phyloP scores from a whole-genome alignment of 345 rosid species.

The Linum usitatissimum region DNA sequence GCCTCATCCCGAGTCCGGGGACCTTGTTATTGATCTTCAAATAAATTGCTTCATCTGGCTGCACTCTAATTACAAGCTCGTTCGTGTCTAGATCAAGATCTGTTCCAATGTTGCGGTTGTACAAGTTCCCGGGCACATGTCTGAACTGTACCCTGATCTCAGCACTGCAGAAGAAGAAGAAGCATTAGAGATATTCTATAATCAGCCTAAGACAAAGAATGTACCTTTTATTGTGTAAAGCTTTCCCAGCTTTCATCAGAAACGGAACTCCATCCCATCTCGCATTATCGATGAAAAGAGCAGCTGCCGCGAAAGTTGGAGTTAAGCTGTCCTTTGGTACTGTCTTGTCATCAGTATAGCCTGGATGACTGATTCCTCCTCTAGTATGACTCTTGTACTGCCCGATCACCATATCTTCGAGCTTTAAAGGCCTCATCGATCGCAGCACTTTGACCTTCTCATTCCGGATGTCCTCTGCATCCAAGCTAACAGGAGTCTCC shows the following conservation, averaged over 20 bases:
- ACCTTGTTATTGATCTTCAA: slow-evolving; percentile 96
- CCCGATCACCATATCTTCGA: slow-evolving; percentile 75
- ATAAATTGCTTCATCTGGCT: slow-evolving; percentile 95
- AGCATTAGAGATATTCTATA: background rate
- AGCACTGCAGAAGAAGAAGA: slow-evolving; percentile 38
- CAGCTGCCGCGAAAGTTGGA: slow-evolving; percentile 99
- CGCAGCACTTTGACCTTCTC: slow-evolving; percentile 98
- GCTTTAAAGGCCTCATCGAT: slow-evolving; percentile 78
- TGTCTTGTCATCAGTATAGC: slow-evolving; percentile 79
- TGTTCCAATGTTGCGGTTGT: slow-evolving; percentile 61
- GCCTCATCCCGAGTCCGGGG: slow-evolving; percentile 95
- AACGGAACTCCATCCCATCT: slow-evolving; percentile 99
- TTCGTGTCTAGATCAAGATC: slow-evolving; percentile 85
- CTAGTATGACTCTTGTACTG: slow-evolving; percentile 91
- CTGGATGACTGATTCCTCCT: slow-evolving; percentile 73
- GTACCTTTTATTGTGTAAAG: slow-evolving; percentile 70
- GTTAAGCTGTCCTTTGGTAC: slow-evolving; percentile 84
- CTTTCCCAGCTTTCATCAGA: slow-evolving; percentile 97
- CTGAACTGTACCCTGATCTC: slow-evolving; percentile 98
- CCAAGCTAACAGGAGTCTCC: slow-evolving; percentile 99
- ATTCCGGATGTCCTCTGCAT: slow-evolving; percentile 94
- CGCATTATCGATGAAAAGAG: slow-evolving; percentile 87
- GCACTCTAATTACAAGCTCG: slow-evolving; percentile 92
- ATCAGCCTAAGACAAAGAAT: background rate
- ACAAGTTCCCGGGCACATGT: slow-evolving; percentile 94